Evolutionary conservation across 805 yeast genomes (phyloP).

Genomic region (Cyberlindnera euphorbiae): DNA sequence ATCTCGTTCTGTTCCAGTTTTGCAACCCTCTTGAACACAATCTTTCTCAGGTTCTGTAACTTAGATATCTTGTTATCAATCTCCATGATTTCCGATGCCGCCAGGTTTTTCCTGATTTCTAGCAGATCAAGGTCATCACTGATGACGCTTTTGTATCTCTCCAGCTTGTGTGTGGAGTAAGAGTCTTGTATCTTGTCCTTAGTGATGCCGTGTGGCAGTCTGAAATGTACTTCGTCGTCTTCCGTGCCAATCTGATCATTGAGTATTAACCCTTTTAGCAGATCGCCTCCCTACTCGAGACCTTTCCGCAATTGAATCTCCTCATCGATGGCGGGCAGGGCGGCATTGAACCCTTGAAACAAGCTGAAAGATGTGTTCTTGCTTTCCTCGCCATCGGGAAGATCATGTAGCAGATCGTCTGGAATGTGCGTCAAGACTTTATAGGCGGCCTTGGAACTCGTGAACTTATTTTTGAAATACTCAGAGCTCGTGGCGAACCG

Average conservation of each 20-base stretch:
- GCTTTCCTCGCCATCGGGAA: slow-evolving; percentile 36
- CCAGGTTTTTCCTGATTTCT: slow-evolving; percentile 59
- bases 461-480: slow-evolving; percentile 34
- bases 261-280: slow-evolving; percentile 21
- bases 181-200: slow-evolving; percentile 37
- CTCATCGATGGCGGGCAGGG: slow-evolving; percentile 46
- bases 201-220: slow-evolving; percentile 37
- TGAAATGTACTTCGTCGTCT: slow-evolving; percentile 21
- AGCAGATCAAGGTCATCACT: slow-evolving; percentile 46
- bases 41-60: slow-evolving; percentile 45
- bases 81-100: slow-evolving; percentile 60
- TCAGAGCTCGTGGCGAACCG: slow-evolving; percentile 31
- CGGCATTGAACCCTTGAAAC: slow-evolving; percentile 67
- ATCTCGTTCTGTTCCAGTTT: slow-evolving; percentile 56
- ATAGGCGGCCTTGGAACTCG: slow-evolving; percentile 36
- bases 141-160: slow-evolving; percentile 34
- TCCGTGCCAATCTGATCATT: slow-evolving; percentile 17
- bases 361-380: slow-evolving; percentile 43
- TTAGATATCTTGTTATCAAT: slow-evolving; percentile 53
- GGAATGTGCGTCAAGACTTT: slow-evolving; percentile 51
- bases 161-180: slow-evolving; percentile 37
- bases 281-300: slow-evolving; percentile 19
- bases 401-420: slow-evolving; percentile 52
- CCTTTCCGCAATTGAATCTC: slow-evolving; percentile 29
- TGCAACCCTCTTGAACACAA: slow-evolving; percentile 55